Conservation (phyloP, 768 basidiomycete species). For the Termitomyces bulborhizus region DNA sequence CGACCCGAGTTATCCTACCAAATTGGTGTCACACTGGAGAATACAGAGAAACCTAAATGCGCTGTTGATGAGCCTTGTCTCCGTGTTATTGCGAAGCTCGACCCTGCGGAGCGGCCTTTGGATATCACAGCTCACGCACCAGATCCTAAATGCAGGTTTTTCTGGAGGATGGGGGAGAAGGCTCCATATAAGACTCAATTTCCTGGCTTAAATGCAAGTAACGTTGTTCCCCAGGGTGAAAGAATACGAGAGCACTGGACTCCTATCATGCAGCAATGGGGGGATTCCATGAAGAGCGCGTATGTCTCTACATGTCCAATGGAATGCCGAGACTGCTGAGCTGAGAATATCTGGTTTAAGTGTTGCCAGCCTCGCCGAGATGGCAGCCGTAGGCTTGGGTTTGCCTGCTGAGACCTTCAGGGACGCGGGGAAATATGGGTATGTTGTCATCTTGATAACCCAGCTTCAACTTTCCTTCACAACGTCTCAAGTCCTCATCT, state of each 20-base stretch:
- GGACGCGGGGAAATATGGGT: constrained; percentile 84
- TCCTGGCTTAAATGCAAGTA: constrained; percentile 71
- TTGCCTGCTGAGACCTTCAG: constrained; percentile 64
- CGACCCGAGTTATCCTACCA: constrained; percentile 87
- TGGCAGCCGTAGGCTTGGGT: constrained; percentile 81
- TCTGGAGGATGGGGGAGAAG: constrained; percentile 74
- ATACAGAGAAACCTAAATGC: constrained; percentile 89
- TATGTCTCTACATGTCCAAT: constrained; percentile 29
- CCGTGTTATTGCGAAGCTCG: constrained; percentile 68
- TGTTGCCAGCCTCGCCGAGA: constrained; percentile 81
- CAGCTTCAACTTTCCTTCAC: background rate
- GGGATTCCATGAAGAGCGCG: constrained; percentile 82
- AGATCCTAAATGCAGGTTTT: constrained; percentile 94
- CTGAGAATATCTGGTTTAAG: constrained; percentile 30
- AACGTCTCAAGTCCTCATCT: constrained; percentile 55
- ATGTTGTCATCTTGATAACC: constrained; percentile 23
- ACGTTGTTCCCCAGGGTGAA: constrained; percentile 69
- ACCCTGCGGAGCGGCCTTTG: constrained; percentile 75
- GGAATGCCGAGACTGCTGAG: background rate
- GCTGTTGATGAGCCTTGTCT: constrained; percentile 81
- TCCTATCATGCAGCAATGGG: constrained; percentile 79
- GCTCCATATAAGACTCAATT: constrained; percentile 78
- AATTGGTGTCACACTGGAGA: constrained; percentile 92
- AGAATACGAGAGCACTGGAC: constrained; percentile 60
- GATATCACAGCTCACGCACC: constrained; percentile 76